Percentiles rank a stretch among this genome's conserved stretches.
Conservation (phyloP, 495 filamentous ascomycete species). For the Lindgomyces ingoldianus region DNA sequence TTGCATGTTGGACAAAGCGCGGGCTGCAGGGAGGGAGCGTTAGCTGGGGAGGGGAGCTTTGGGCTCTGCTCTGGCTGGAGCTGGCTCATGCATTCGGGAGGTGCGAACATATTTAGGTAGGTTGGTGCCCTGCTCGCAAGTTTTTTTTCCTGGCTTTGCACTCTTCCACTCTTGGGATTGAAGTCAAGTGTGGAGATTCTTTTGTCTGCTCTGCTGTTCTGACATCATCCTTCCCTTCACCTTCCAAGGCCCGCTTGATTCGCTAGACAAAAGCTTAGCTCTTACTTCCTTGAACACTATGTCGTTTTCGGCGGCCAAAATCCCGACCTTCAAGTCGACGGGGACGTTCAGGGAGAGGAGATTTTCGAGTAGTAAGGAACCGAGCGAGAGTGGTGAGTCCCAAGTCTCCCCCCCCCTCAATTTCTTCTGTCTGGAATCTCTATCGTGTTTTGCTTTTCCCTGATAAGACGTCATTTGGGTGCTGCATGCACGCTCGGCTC, state of each 20-base stretch:
- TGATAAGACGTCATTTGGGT: not conserved
- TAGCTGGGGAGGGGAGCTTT: not conserved
- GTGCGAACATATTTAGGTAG: not conserved
- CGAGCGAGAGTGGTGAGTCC: slow-evolving; percentile 39
- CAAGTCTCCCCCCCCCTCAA: no score
- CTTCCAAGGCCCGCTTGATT: not conserved
- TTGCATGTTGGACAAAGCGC: not conserved
- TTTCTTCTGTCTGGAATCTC: no score
- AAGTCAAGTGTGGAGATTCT: not conserved
- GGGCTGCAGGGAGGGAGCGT: not conserved
- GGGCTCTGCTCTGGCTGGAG: no score
- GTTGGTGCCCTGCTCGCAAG: not conserved
- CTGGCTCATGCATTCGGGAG: no score
- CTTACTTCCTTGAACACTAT: not conserved
- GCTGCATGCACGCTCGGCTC: no score
- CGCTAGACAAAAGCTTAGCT: not conserved
- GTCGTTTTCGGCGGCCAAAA: slow-evolving; percentile 33
- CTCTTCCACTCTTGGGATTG: no score
- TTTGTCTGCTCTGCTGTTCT: not conserved
- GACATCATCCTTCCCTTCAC: no score
- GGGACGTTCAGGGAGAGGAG: slow-evolving; percentile 31
- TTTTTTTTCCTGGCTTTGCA: not conserved
- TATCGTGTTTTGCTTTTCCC: no score
- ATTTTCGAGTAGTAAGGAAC: slow-evolving; percentile 37
- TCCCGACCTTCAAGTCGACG: slow-evolving; percentile 16